Evolutionary conservation across 306 rosid genomes (phyloP), one percentile per base, ranked within the genome.

Genomic region (Gynostemma pentaphyllum): DNA sequence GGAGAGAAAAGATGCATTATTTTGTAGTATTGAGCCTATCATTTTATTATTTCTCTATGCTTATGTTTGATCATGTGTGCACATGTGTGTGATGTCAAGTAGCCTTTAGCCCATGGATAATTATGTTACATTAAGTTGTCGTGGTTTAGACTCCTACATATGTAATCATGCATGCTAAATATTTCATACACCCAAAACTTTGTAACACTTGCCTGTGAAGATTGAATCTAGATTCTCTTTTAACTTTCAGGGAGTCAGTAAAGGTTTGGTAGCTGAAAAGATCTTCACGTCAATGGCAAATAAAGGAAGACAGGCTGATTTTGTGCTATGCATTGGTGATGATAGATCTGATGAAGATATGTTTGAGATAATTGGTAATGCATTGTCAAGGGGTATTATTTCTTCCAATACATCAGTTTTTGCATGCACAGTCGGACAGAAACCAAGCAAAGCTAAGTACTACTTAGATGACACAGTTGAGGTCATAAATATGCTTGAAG

Each of bases 271-370:
- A 8, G 90, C 86, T 2, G 87, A 79, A 70, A 84, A 72, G 72
- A 72, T 84, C 19, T 79, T 84, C 70, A 55, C 82, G 16, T 54
- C 79, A 16, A 72, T 81, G 87, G 68, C 59, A 5, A 75, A 70
- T 14, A 51, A 24, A 4, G 90, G 85, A 44, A 79, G 60, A 64
- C 76, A 63, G 59, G 85, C 84, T 1, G 90, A 84, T 74, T 84
- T 84, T 62, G 77, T 84, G 16, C 61, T 84, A 44, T 84, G 90
- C 34, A 52, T 84, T 7, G 90, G 90, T 34, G 90, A 84, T 46
- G 90, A 84, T 60, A 71, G 90, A 65, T 84, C 90, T 12, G 90
- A 84, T 13, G 90, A 84, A 80, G 87, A 81, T 40, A 84, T 84
- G 90, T 84, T 84, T 62, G 85, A 79, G 81, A 81, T 71, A 26